phyloP scores from a whole-genome alignment of 164 flowering plant species.

The Chimonanthus salicifolius region DNA sequence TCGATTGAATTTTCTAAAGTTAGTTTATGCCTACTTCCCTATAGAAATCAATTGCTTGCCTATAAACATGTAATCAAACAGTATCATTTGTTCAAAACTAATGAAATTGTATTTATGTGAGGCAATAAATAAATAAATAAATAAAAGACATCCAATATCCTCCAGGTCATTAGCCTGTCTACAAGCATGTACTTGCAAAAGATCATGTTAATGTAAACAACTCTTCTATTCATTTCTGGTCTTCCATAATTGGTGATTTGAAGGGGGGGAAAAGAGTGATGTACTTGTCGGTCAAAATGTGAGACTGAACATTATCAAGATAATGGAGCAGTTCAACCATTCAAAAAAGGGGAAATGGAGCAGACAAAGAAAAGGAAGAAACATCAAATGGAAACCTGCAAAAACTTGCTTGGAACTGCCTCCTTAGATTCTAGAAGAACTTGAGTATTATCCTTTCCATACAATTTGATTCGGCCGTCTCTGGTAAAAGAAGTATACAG shows the following conservation, averaged over 20 bases:
- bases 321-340: not conserved
- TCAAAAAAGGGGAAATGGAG: not conserved
- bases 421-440: conserved; percentile 58
- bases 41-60: too few relatives aligned
- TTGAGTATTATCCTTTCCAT: conserved; percentile 66
- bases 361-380: not conserved
- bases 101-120: too few relatives aligned
- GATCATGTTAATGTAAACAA: not conserved
- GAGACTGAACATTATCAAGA: not conserved
- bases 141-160: too few relatives aligned
- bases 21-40: too few relatives aligned
- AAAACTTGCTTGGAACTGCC: conserved; percentile 58
- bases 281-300: not conserved
- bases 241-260: not conserved
- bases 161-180: not conserved
- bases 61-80: too few relatives aligned
- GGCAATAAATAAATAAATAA: too few relatives aligned
- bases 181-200: not conserved
- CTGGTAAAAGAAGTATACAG: conserved; percentile 26
- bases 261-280: not conserved
- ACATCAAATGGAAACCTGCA: conserved; percentile 39
- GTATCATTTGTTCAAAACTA: too few relatives aligned
- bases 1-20: too few relatives aligned
- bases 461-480: conserved; percentile 77
- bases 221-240: not conserved